Evolutionary conservation across 2,329 filamentous ascomycete species (phyloP), one percentile per base, ranked within the genome.

Genomic region (Diaporthe ilicicola): DNA sequence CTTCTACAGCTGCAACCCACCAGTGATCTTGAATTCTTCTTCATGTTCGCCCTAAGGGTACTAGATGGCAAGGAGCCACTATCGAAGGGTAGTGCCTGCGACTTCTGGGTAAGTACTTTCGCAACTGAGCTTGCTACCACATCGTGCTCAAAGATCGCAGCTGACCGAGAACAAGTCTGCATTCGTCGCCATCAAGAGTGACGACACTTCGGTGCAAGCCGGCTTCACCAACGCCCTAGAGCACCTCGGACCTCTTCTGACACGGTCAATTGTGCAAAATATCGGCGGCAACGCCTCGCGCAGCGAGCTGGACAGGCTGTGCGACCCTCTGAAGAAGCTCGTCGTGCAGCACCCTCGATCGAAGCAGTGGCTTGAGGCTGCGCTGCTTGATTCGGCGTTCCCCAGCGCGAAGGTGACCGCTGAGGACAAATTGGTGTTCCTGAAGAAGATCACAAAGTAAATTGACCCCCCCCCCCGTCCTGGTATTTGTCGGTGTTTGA

Each of bases 51-150:
- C 0, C 82, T 96, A 15, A 87, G 89, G 75, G 90, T 93, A 9
- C 82, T 97, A 8, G 87, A 91, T 53, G 91, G 91, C 15, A 89
- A 86, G 37, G 93, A 96, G 71, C 90, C 92, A 0, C 82, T 97
- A 12, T 92, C 93, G 0, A 97, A 96, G 81, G 88, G 88, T 37
- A 89, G 92, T 3, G 89, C 93, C 1, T 89, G 91, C 10, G 89
- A 92, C 34, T 93, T 97, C 73, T 96, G 94, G 93, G 90, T 92
- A 81, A 75, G 85, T 77, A 44, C 24, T 12, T 13, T 3, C 13
- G 12, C 12, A 13, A 12, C 8, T 42, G 12, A 15, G 10, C 0
- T 24, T 17, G 7, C 32, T 8, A 10, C 29, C 13, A 5, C 19
- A 13, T 32, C 4, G 29, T 13, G 6, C 15, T 29, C 9, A 4